A percentile compares a stretch with the other conserved stretches of the same genome.
Evolutionary conservation across 2,329 filamentous ascomycete genomes (phyloP).

Genomic region (Sclerotinia borealis): DNA sequence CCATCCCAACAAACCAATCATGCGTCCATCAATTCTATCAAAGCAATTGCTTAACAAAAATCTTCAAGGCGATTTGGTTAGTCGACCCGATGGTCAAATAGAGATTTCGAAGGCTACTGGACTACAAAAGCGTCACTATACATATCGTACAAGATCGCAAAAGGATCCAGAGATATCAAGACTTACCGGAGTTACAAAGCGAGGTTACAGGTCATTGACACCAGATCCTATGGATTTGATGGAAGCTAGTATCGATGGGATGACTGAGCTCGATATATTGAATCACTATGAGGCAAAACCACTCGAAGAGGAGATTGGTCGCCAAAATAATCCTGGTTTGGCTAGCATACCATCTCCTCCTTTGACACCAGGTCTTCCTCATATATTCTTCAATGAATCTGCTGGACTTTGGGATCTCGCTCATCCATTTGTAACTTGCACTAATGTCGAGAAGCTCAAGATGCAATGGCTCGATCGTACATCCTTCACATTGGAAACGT

Average conservation of each 20-base stretch:
- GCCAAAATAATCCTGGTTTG: slow-evolving; percentile 25
- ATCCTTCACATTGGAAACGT: slow-evolving; percentile 37
- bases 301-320: slow-evolving; percentile 10
- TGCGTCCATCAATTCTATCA: slow-evolving; percentile 20
- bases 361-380: slow-evolving; percentile 7
- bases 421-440: slow-evolving; percentile 4
- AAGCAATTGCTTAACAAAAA: slow-evolving; percentile 13
- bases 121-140: not conserved
- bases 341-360: slow-evolving; percentile 19
- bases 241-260: not conserved
- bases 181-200: not conserved
- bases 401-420: slow-evolving; percentile 6
- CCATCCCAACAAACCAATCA: slow-evolving; percentile 18
- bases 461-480: slow-evolving; percentile 31
- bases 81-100: not conserved
- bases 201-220: not conserved
- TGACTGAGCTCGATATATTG: slow-evolving; percentile 21
- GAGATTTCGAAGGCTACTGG: not conserved
- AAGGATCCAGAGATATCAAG: not conserved
- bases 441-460: slow-evolving; percentile 1
- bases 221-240: slow-evolving; percentile 6
- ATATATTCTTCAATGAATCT: slow-evolving; percentile 11
- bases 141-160: slow-evolving; percentile 7
- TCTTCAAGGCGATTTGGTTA: not conserved
- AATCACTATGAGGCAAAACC: slow-evolving; percentile 23